Evolutionary conservation across 148 eudicot species (phyloP).

Genomic region (Cornus controversa): DNA sequence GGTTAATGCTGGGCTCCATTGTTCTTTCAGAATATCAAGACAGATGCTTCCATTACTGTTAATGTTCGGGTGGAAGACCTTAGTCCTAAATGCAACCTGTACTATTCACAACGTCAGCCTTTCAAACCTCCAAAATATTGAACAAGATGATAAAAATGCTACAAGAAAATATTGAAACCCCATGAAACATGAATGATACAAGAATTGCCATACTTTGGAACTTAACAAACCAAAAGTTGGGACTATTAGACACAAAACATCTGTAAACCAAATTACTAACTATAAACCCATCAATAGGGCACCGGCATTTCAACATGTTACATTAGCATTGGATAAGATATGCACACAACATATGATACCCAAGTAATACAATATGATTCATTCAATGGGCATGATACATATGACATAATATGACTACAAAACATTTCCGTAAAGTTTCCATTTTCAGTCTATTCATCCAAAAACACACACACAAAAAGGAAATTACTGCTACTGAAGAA

Average conservation of each 20-base stretch:
- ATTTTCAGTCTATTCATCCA: too few relatives aligned
- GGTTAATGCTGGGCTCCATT: conserved; percentile 24
- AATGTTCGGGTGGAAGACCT: conserved; percentile 22
- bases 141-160: neutral
- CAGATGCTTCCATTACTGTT: conserved; percentile 23
- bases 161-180: neutral
- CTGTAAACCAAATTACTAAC: neutral
- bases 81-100: conserved; percentile 20
- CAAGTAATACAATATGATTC: too few relatives aligned
- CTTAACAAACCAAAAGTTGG: neutral
- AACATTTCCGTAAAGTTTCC: too few relatives aligned
- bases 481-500: too few relatives aligned
- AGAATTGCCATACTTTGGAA: neutral
- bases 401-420: too few relatives aligned
- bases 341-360: too few relatives aligned
- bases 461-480: too few relatives aligned
- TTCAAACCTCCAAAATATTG: neutral
- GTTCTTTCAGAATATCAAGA: conserved; percentile 22
- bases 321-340: too few relatives aligned
- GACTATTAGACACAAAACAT: neutral
- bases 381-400: too few relatives aligned
- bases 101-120: neutral
- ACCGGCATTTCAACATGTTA: neutral
- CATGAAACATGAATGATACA: neutral
- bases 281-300: neutral